Percentiles rank a stretch among this genome's conserved stretches.
Evolutionary conservation across 1,284 basidiomycete species (phyloP).

Genomic region (Apiotrichum laibachii): DNA sequence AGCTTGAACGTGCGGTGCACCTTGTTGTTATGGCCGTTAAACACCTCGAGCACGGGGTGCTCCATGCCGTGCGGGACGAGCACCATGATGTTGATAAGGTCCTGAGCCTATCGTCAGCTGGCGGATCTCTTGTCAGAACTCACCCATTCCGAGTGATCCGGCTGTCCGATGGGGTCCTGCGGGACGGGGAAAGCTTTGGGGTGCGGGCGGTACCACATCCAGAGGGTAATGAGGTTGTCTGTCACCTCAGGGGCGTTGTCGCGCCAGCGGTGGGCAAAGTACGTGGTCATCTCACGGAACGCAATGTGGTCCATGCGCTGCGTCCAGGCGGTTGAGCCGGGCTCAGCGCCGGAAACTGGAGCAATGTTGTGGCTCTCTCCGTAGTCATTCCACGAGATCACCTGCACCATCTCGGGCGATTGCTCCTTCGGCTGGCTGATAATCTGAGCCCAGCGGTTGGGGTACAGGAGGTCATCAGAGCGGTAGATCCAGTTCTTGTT

Average conservation of each 20-base stretch:
- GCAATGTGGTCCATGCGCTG: constrained; percentile 45
- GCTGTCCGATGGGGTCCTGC: constrained; percentile 35
- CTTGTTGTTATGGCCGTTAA: constrained; percentile 19
- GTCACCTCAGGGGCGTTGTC: constrained; percentile 20
- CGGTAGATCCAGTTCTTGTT: constrained; percentile 53
- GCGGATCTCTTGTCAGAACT: constrained; percentile 11
- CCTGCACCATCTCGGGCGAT: constrained; percentile 46
- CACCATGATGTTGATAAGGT: constrained; percentile 45
- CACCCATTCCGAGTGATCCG: constrained; percentile 44
- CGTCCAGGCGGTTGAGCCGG: constrained; percentile 48
- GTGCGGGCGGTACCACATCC: constrained; percentile 46
- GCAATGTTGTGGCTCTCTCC: constrained; percentile 50
- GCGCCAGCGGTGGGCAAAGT: constrained; percentile 37
- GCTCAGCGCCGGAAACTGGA: constrained; percentile 46
- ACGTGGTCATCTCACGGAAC: constrained; percentile 44
- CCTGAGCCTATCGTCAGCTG: constrained; percentile 38
- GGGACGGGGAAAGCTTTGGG: constrained; percentile 22
- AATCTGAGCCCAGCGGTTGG: constrained; percentile 42
- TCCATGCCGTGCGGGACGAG: constrained; percentile 19
- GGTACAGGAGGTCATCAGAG: constrained; percentile 50
- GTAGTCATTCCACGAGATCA: constrained; percentile 52
- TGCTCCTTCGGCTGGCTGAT: constrained; percentile 26
- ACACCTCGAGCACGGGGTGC: constrained; percentile 18
- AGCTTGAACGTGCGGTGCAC: constrained; percentile 6
- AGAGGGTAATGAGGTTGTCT: constrained; percentile 23